phyloP scores from a whole-genome alignment of 768 basidiomycete genomes.

The Nevesoporus exiguus region DNA sequence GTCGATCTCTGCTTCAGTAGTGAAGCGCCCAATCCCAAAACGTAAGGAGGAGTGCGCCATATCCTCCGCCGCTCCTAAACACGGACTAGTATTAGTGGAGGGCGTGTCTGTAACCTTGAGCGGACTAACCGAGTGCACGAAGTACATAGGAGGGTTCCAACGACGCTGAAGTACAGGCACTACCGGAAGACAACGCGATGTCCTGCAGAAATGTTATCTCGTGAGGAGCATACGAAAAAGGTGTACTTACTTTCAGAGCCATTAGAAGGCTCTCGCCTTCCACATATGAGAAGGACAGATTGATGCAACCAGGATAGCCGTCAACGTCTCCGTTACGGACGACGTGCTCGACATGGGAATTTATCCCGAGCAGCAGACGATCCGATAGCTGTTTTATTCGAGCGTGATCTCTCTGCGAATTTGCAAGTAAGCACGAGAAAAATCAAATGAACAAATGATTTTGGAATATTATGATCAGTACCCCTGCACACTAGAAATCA shows the following conservation, averaged over 20 bases:
- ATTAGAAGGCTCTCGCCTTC: conserved; percentile 97
- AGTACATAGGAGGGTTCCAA: conserved; percentile 98
- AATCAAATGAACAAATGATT: not conserved
- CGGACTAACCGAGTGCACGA: conserved; percentile 74
- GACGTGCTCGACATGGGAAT: conserved; percentile 81
- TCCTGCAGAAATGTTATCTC: conserved; percentile 48
- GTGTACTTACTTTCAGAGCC: conserved; percentile 79
- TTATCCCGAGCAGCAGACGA: conserved; percentile 78
- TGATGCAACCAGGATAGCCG: conserved; percentile 95
- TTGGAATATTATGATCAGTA: conserved; percentile 54
- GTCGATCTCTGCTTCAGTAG: conserved; percentile 95
- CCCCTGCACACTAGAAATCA: conserved; percentile 89
- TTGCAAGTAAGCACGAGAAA: not conserved
- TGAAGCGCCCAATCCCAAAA: conserved; percentile 97
- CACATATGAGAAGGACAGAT: conserved; percentile 93
- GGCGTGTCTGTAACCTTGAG: not conserved
- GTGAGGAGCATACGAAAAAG: not conserved
- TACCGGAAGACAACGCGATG: conserved; percentile 95
- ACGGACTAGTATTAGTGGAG: not conserved
- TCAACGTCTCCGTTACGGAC: conserved; percentile 89
- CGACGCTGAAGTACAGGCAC: conserved; percentile 97
- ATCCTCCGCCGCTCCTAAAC: conserved; percentile 86
- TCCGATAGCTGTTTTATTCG: conserved; percentile 73
- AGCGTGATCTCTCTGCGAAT: conserved; percentile 68
- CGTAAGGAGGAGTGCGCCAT: conserved; percentile 98